phyloP scores from a whole-genome alignment of 768 basidiomycete species.

The Leccinum boreale region DNA sequence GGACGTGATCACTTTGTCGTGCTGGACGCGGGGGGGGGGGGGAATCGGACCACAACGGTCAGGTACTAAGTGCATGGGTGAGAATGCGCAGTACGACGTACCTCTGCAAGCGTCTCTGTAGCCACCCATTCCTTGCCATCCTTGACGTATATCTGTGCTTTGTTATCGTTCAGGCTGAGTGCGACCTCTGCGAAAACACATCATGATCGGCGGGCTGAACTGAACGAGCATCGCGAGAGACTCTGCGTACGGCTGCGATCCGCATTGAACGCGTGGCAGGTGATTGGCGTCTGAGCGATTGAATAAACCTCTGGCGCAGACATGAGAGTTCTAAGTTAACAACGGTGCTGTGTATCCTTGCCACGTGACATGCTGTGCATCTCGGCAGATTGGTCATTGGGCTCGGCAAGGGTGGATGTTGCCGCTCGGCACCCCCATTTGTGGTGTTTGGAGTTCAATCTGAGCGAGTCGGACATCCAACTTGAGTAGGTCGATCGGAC shows the following conservation, averaged over 20 bases:
- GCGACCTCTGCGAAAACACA: constrained; percentile 66
- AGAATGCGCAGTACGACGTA: constrained; percentile 24
- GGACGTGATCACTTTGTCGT: constrained; percentile 96
- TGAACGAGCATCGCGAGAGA: neutral
- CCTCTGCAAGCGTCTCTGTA: constrained; percentile 83
- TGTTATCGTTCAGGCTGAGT: constrained; percentile 86
- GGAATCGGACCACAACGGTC: neutral
- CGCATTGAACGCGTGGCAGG: constrained; percentile 87
- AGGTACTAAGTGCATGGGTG: neutral
- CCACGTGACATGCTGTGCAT: constrained; percentile 5
- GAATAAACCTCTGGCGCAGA: constrained; percentile 75
- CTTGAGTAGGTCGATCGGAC: too few species aligned
- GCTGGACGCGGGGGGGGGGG: constrained; percentile 54
- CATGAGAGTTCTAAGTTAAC: constrained; percentile 34
- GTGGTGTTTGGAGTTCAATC: too few species aligned
- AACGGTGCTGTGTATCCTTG: neutral
- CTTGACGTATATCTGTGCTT: constrained; percentile 75
- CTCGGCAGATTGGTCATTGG: too few species aligned
- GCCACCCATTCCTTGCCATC: constrained; percentile 66
- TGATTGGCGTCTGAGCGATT: constrained; percentile 81
- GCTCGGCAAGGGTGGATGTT: too few species aligned
- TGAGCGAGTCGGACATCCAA: too few species aligned
- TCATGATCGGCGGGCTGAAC: constrained; percentile 5
- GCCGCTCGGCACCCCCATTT: too few species aligned
- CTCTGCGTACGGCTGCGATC: constrained; percentile 76